These are phyloP conservation scores for Phtheirospermum japonicum DNA, from an alignment of 257 asterid genomes.

Conservation along the genomic window DNA sequence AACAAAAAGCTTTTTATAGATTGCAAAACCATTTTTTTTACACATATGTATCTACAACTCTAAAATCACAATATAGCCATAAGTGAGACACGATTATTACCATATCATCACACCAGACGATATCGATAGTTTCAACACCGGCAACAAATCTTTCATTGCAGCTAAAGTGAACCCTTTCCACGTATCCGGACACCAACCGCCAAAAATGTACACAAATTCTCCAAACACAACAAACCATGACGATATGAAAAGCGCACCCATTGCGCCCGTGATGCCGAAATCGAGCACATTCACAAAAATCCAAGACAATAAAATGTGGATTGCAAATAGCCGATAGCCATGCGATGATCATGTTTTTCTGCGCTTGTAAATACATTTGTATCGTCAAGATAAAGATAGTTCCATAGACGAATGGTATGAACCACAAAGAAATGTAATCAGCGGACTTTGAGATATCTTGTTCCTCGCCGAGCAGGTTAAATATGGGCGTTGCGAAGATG, in stretches of 20 bases:
- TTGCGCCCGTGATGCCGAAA: slow-evolving; percentile 30
- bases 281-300: slow-evolving; percentile 23
- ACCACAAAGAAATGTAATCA: slow-evolving; percentile 29
- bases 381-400: slow-evolving; percentile 24
- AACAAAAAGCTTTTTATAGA: too few species aligned
- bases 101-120: slow-evolving; percentile 34
- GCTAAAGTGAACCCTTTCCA: slow-evolving; percentile 48
- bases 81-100: too few species aligned
- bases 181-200: slow-evolving; percentile 54
- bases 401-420: slow-evolving; percentile 26
- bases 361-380: slow-evolving; percentile 39
- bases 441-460: slow-evolving; percentile 23
- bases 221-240: slow-evolving; percentile 29
- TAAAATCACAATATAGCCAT: too few species aligned
- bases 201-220: slow-evolving; percentile 29
- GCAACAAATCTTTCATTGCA: slow-evolving; percentile 44
- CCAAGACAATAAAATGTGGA: slow-evolving; percentile 29
- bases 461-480: slow-evolving; percentile 30
- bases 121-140: slow-evolving; percentile 27
- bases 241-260: slow-evolving; percentile 29
- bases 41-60: too few species aligned
- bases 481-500: slow-evolving; percentile 41
- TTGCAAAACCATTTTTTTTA: too few species aligned
- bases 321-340: slow-evolving; percentile 18
- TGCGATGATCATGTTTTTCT: slow-evolving; percentile 29